Percentiles rank a stretch among this genome's conserved stretches.
Evolutionary conservation across 306 rosid species (phyloP).

Genomic region (Comarum palustre): DNA sequence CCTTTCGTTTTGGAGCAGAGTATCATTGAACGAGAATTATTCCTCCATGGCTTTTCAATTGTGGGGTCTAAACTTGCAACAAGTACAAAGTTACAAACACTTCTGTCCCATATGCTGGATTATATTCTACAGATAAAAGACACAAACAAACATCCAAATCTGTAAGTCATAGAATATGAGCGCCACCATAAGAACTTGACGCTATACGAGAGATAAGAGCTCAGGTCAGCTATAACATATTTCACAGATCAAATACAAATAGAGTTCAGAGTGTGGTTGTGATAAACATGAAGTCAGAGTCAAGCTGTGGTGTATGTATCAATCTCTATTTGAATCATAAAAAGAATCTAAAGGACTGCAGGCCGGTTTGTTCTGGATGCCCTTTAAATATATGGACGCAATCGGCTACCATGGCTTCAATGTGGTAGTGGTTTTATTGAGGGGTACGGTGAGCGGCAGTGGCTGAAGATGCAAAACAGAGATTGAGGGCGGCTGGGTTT

Average conservation of each 20-base stretch:
- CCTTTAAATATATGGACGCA: conserved; percentile 10
- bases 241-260: conserved; percentile 15
- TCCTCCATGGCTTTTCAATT: neutral
- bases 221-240: neutral
- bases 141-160: neutral
- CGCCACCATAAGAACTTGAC: neutral
- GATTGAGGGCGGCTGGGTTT: conserved; percentile 42
- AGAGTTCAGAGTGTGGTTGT: conserved; percentile 2
- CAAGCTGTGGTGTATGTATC: conserved; percentile 32
- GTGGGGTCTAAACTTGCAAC: neutral
- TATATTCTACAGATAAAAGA: too few species aligned
- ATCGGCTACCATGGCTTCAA: conserved; percentile 29
- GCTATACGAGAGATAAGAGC: neutral
- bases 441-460: conserved; percentile 40
- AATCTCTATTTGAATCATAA: conserved; percentile 39
- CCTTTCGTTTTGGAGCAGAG: neutral
- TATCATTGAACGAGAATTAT: neutral
- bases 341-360: conserved; percentile 27
- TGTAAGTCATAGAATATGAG: neutral
- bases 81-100: neutral
- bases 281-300: conserved; percentile 30
- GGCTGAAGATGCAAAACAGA: conserved; percentile 52
- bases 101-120: neutral
- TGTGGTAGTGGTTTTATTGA: conserved; percentile 44
- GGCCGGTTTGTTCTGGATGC: conserved; percentile 17